These are phyloP conservation scores for Carex myosuroides DNA, from an alignment of 176 grass and related monocot species.

Conservation along the genomic window DNA sequence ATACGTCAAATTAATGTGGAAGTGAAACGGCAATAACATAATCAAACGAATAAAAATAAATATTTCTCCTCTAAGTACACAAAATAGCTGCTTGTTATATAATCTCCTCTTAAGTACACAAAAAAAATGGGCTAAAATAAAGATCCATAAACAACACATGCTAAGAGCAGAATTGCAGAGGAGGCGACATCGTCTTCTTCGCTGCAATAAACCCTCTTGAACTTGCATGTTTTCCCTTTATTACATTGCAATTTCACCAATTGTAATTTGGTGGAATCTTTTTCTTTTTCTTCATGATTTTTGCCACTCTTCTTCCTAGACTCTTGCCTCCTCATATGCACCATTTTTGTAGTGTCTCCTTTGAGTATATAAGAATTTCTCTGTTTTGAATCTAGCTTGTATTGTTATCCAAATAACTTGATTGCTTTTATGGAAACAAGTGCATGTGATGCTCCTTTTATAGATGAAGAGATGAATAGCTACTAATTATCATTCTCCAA, in stretches of 20 bases:
- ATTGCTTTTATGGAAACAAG: neutral
- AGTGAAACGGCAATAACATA: neutral
- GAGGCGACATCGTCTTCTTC: constrained; percentile 61
- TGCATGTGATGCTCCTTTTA: constrained; percentile 25
- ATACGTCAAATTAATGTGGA: neutral
- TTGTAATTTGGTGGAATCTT: constrained; percentile 5
- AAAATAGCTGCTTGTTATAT: neutral
- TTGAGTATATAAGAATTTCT: neutral
- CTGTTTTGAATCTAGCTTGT: constrained; percentile 7
- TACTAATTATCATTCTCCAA: neutral
- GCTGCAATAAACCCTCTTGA: constrained; percentile 87
- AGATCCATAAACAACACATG: constrained; percentile 58
- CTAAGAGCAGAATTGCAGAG: constrained; percentile 71
- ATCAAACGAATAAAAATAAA: neutral
- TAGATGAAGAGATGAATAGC: neutral
- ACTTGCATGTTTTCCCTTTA: constrained; percentile 72
- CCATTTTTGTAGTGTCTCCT: constrained; percentile 12
- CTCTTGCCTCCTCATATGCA: constrained; percentile 24
- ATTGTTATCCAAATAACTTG: constrained; percentile 4
- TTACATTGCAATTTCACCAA: constrained; percentile 48
- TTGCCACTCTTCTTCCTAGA: neutral
- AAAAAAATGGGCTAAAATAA: constrained; percentile 5
- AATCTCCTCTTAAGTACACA: neutral
- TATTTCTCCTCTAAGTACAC: neutral
- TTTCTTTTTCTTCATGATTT: neutral